Percentiles rank a stretch among this genome's conserved stretches.
Conservation (phyloP, 768 basidiomycete genomes). For the Phylloporus sp. region DNA sequence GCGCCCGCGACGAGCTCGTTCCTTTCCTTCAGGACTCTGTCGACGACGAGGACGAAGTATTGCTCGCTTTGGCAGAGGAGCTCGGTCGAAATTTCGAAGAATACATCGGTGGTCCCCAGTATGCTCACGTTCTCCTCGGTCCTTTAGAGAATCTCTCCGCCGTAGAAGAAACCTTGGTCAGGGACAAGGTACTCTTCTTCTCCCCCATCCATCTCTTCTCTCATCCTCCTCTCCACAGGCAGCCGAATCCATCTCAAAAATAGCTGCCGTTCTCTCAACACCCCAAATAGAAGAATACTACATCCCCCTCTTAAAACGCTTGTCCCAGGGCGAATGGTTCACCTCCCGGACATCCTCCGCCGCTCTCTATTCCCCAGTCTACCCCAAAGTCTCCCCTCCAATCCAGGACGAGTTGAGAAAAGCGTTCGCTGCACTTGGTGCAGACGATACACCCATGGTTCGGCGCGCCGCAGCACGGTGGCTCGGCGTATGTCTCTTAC, state of each 20-base stretch:
- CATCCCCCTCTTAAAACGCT: conserved; percentile 83
- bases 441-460: conserved; percentile 99
- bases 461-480: conserved; percentile 93
- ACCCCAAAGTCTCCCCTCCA: conserved; percentile 65
- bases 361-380: conserved; percentile 87
- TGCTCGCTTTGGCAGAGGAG: conserved; percentile 93
- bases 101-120: conserved; percentile 85
- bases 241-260: conserved; percentile 90
- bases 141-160: conserved; percentile 94
- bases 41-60: conserved; percentile 98
- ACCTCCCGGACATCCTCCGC: conserved; percentile 95
- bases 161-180: conserved; percentile 95
- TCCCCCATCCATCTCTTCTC: background rate
- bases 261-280: conserved; percentile 71
- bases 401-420: conserved; percentile 87
- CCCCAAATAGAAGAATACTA: conserved; percentile 84
- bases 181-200: conserved; percentile 73
- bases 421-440: conserved; percentile 73
- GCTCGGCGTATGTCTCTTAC: conserved; percentile 75
- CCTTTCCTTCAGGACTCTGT: conserved; percentile 98
- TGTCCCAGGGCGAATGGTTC: conserved; percentile 97
- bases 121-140: conserved; percentile 83
- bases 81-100: conserved; percentile 89
- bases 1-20: conserved; percentile 91
- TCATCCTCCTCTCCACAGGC: conserved; percentile 50